Evolutionary conservation across 768 basidiomycete genomes (phyloP), one percentile per base, ranked within the genome.

Genomic region (Tubosaeta sp.): DNA sequence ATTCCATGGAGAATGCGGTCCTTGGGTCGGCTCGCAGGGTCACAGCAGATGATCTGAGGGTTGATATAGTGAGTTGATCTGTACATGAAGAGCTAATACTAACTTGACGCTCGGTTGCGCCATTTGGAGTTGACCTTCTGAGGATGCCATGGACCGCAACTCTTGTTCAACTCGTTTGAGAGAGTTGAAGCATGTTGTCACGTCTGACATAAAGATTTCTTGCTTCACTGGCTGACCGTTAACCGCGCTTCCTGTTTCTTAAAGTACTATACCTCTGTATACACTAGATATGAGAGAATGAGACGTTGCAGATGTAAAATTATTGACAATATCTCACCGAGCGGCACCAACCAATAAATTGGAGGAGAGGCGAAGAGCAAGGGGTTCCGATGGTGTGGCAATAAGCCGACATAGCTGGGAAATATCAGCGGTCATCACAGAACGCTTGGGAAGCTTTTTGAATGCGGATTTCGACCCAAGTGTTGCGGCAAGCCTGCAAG

Each of bases 271-370:
- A 77, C 79, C 71, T 76, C 76, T 79, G 60, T 79, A 80, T 13
- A 81, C 74, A 3, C 75, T 79, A 32, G 3, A 35, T 44, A 45
- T 6, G 24, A 43, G 12, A 31, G 25, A 40, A 24, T 62, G 29
- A 57, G 44, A 14, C 13, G 14, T 31, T 24, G n/a, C 7, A 13
- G 45, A 30, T 13, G 32, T 9, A 19, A n/a, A 9, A 34, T 31
- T 19, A 27, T 35, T 39, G 25, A 41, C 8, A 21, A 36, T 4
- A 41, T 59, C 80, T 52, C 67, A 92, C 92, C 92, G 82, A 19
- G 87, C 89, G 31, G 87, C 93, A 4, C 93, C 93, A 53, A 94
- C 85, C 77, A 95, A 83, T 38, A 95, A 71, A 63, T 91, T 92
- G 52, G 90, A 91, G 10, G 92, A 93, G 48, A 94, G 72, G 56